These are phyloP conservation scores for Xylaria sp. DNA, from an alignment of 2,329 filamentous ascomycete species.

Conservation along the genomic window DNA sequence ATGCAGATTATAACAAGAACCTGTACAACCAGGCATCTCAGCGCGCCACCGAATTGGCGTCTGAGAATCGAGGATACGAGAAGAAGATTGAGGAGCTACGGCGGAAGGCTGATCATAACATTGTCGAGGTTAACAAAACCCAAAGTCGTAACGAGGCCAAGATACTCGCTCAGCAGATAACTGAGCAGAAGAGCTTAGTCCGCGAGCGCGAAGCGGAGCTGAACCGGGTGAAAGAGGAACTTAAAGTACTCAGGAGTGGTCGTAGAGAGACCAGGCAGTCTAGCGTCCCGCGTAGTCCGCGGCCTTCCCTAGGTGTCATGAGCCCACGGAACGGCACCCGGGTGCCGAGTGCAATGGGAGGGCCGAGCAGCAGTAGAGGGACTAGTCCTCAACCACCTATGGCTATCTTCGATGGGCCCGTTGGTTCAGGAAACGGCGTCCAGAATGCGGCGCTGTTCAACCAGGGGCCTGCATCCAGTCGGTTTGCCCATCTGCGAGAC, in stretches of 20 bases:
- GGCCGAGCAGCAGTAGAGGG: constrained; percentile 47
- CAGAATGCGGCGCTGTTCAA: constrained; percentile 46
- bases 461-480: constrained; percentile 49
- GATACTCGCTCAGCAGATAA: constrained; percentile 53
- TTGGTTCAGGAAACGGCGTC: constrained; percentile 48
- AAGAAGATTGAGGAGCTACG: constrained; percentile 55
- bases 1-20: constrained; percentile 67
- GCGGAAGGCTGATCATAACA: constrained; percentile 58
- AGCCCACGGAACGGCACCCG: constrained; percentile 57
- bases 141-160: constrained; percentile 54
- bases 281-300: constrained; percentile 69
- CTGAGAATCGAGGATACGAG: constrained; percentile 61
- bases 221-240: constrained; percentile 60
- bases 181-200: constrained; percentile 56
- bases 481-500: constrained; percentile 54
- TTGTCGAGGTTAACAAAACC: constrained; percentile 60
- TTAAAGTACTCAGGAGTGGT: constrained; percentile 59
- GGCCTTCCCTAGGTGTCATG: constrained; percentile 59
- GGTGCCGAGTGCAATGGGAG: constrained; percentile 49
- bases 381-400: constrained; percentile 40
- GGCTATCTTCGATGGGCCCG: constrained; percentile 24
- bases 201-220: constrained; percentile 66
- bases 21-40: constrained; percentile 70
- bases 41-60: constrained; percentile 56
- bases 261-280: constrained; percentile 66